These are phyloP conservation scores for Penicillium capsulatum DNA, from an alignment of 2,329 filamentous ascomycete species.

Conservation along the genomic window DNA sequence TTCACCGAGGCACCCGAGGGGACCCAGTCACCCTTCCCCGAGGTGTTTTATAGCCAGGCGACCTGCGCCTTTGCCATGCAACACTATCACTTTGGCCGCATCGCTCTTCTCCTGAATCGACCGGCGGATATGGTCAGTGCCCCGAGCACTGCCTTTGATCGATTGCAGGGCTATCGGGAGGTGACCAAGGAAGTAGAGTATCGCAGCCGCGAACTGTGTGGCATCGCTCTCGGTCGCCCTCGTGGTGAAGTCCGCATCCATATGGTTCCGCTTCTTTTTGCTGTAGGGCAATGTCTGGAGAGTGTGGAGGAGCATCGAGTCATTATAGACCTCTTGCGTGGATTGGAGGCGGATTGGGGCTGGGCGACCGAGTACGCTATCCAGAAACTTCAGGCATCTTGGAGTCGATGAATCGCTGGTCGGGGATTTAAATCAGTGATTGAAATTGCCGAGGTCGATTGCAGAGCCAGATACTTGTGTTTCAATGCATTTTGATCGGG, in stretches of 20 bases:
- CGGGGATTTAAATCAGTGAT: too few species aligned
- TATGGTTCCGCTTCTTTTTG: conserved; percentile 56
- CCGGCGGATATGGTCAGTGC: conserved; percentile 53
- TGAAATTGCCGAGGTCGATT: too few species aligned
- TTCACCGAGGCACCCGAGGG: conserved; percentile 30
- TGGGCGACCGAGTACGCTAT: conserved; percentile 2
- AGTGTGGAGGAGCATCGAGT: conserved; percentile 50
- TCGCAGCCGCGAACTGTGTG: conserved; percentile 57
- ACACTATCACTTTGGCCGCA: conserved; percentile 61
- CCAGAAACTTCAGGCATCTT: conserved; percentile 2
- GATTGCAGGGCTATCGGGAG: conserved; percentile 55
- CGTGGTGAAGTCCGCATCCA: conserved; percentile 56
- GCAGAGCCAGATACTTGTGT: too few species aligned
- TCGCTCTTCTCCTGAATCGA: conserved; percentile 59
- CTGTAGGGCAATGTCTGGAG: conserved; percentile 56
- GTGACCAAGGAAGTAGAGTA: conserved; percentile 53
- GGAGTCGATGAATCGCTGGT: conserved; percentile 1
- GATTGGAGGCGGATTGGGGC: conserved; percentile 58
- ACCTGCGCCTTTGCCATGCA: conserved; percentile 63
- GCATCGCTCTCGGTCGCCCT: conserved; percentile 54
- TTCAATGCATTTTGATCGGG: too few species aligned
- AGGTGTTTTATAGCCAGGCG: conserved; percentile 58
- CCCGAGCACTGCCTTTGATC: conserved; percentile 51
- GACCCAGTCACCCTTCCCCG: conserved; percentile 43
- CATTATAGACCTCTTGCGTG: conserved; percentile 52